Evolutionary conservation across 495 filamentous ascomycete species (phyloP).

Genomic region (Podospora pseudocomata): DNA sequence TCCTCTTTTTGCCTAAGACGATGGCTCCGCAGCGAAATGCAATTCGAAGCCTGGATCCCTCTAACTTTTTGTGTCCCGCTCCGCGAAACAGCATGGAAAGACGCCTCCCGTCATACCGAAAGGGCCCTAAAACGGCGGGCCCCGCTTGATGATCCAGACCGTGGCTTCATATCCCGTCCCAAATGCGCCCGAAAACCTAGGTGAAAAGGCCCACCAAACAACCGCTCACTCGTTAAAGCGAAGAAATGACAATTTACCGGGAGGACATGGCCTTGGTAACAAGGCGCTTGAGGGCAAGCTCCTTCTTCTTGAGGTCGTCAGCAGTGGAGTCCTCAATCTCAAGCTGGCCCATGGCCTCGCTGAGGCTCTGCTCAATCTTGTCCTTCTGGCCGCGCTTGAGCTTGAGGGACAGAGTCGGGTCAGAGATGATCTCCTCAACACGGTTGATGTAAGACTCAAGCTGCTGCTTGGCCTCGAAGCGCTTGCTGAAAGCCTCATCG

Average conservation of each 20-base stretch:
- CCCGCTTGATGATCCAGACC: constrained; percentile 20
- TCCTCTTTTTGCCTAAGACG: constrained; percentile 29
- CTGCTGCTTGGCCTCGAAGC: constrained; percentile 96
- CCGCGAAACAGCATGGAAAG: constrained; percentile 30
- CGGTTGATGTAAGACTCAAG: constrained; percentile 98
- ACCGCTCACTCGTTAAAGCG: constrained; percentile 27
- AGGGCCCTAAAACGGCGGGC: constrained; percentile 4
- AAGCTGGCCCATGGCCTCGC: constrained; percentile 50
- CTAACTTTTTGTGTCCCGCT: constrained; percentile 29
- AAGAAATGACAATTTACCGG: constrained; percentile 54
- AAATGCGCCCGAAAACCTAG: constrained; percentile 28
- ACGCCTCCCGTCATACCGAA: constrained; percentile 30
- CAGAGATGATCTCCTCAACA: constrained; percentile 97
- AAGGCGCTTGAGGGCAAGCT: constrained; percentile 93
- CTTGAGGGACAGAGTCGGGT: constrained; percentile 93
- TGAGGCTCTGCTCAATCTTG: constrained; percentile 88
- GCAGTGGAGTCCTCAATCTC: constrained; percentile 65
- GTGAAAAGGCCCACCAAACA: constrained; percentile 23
- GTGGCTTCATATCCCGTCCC: constrained; percentile 29
- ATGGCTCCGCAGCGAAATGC: constrained; percentile 27
- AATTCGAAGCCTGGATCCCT: constrained; percentile 23
- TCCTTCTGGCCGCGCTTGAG: constrained; percentile 99
- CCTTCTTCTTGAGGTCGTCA: constrained; percentile 99
- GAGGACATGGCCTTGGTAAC: constrained; percentile 97
- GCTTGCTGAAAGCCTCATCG: constrained; percentile 98